A percentile compares a stretch with the other conserved stretches of the same genome.
Conservation (phyloP, 1,284 basidiomycete species). For the Pascua guehoae region DNA sequence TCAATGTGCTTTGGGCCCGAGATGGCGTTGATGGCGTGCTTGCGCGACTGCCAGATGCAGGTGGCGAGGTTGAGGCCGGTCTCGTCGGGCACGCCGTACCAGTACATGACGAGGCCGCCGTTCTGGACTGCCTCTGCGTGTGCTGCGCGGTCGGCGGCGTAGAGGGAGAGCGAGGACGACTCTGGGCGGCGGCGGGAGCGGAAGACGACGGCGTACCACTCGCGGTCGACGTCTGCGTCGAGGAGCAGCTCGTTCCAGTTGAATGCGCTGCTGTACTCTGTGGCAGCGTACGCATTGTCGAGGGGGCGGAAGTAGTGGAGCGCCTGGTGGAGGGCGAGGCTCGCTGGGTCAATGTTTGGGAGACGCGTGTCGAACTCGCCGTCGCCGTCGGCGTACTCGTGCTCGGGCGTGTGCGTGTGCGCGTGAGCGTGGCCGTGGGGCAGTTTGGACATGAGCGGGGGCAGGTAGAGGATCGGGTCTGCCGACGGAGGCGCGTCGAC, state of each 20-base stretch:
- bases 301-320: slow-evolving; percentile 70
- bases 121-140: slow-evolving; percentile 86
- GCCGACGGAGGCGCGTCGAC: slow-evolving; percentile 53
- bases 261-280: slow-evolving; percentile 69
- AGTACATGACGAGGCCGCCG: slow-evolving; percentile 73
- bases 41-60: slow-evolving; percentile 82
- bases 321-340: slow-evolving; percentile 77
- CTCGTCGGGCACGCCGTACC: slow-evolving; percentile 80
- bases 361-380: slow-evolving; percentile 65
- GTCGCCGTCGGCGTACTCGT: slow-evolving; percentile 33
- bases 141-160: slow-evolving; percentile 76
- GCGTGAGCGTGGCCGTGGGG: slow-evolving; percentile 35
- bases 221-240: slow-evolving; percentile 50
- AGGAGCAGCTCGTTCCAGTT: slow-evolving; percentile 71
- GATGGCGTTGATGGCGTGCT: slow-evolving; percentile 74
- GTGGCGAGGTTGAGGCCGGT: slow-evolving; percentile 84
- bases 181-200: slow-evolving; percentile 66
- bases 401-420: slow-evolving; percentile 26
- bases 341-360: slow-evolving; percentile 75
- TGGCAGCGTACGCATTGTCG: slow-evolving; percentile 60
- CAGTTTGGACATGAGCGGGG: slow-evolving; percentile 71
- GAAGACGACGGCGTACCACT: slow-evolving; percentile 89
- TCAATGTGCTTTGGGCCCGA: slow-evolving; percentile 71
- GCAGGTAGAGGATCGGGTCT: slow-evolving; percentile 66
- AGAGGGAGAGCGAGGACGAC: slow-evolving; percentile 56